Percentiles rank a stretch among this genome's conserved stretches.
Evolutionary conservation across 257 asterid species (phyloP).

Genomic region (Oldenlandia corymbosa): DNA sequence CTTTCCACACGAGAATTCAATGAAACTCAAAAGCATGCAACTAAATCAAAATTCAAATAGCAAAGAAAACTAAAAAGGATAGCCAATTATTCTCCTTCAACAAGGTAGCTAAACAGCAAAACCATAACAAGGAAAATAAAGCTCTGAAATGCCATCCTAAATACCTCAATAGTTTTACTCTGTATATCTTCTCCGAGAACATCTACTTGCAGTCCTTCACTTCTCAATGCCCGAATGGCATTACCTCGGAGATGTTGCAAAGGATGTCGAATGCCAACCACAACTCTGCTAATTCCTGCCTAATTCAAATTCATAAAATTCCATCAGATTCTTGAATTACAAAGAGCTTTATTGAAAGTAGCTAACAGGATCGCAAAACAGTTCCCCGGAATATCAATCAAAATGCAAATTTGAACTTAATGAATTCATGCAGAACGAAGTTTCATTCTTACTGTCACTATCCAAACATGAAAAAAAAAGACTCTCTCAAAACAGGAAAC

Average conservation of each 20-base stretch:
- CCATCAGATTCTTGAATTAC: constrained; percentile 13
- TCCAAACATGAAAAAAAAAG: no score
- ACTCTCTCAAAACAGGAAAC: neutral
- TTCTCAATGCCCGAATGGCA: constrained; percentile 74
- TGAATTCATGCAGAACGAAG: neutral
- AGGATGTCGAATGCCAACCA: constrained; percentile 92
- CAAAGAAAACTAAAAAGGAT: neutral
- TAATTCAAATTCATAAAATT: constrained; percentile 32
- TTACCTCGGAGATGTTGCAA: constrained; percentile 81
- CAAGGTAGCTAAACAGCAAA: neutral
- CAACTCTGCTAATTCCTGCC: constrained; percentile 93
- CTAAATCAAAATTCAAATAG: neutral
- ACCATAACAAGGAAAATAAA: neutral
- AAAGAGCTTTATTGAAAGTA: neutral
- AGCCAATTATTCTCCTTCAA: neutral
- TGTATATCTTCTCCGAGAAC: constrained; percentile 86
- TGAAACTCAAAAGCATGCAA: no score
- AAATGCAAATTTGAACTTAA: neutral
- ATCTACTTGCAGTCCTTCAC: constrained; percentile 78
- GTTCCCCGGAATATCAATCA: no score
- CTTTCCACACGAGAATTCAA: neutral
- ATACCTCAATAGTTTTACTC: constrained; percentile 69
- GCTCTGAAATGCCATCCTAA: neutral
- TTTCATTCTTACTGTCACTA: no score
- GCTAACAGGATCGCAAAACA: neutral